Evolutionary conservation across 2,329 filamentous ascomycete genomes (phyloP).

Genomic region (Emergomyces orientalis): DNA sequence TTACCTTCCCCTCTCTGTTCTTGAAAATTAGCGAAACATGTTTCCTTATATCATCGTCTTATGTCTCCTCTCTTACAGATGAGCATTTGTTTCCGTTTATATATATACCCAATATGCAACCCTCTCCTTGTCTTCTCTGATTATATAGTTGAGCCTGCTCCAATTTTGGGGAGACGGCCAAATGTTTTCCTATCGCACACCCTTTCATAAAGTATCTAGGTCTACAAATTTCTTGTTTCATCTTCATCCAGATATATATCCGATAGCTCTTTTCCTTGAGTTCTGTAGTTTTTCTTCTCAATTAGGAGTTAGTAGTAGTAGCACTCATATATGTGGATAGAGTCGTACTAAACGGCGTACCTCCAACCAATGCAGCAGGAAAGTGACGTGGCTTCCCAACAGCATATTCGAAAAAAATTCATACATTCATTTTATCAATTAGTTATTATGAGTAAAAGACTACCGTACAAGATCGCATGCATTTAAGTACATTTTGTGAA

Average conservation of each 20-base stretch:
- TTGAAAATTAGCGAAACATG: constrained; percentile 17
- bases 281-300: background rate
- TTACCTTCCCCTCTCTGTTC: constrained; percentile 17
- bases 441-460: too few relatives aligned
- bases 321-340: background rate
- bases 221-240: background rate
- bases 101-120: background rate
- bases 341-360: background rate
- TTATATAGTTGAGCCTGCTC: background rate
- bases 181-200: background rate
- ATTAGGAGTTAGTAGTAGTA: background rate
- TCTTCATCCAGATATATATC: background rate
- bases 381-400: background rate
- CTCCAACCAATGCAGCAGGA: background rate
- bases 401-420: too few relatives aligned
- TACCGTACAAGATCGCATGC: too few relatives aligned
- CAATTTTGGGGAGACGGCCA: background rate
- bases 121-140: background rate
- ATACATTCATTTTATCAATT: too few relatives aligned
- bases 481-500: background rate
- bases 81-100: background rate
- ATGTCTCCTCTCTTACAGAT: background rate
- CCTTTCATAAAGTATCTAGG: background rate
- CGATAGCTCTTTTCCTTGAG: background rate
- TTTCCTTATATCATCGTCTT: background rate